Base-by-base conservation (phyloP, 225 moss, liverwort and hornwort species). In the Straminergon stramineum region DNA sequence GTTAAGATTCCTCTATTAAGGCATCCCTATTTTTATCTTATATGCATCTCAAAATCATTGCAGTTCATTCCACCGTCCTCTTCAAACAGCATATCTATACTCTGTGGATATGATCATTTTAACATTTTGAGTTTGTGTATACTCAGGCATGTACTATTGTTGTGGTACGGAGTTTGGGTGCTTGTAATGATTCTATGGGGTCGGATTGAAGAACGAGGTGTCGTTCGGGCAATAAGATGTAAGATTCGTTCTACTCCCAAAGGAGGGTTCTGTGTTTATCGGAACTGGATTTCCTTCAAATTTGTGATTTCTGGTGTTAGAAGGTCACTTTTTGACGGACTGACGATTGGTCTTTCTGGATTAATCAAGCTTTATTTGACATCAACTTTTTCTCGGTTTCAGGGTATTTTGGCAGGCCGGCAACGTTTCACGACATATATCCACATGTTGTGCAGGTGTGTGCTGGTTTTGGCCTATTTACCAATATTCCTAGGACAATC, bases 121-220 rank as follows among this genome's bases (percentile, higher is more conserved):
- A 77, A 90, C 61, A 81, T 35, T 26, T 67, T 45, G 75, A 80
- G 37, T 86, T 51, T 75, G 35, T 74, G 31, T 55, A n/a, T 84
- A 57, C 35, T 32, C 92, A 98, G 98, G 98, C 98, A 99, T 94
- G 92, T 95, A 70, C 58, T 91, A 12, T 89, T 99, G 57, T 96
- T 97, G 82, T 97, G 96, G 96, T 99, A 99, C 90, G 98, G 96
- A 92, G 94, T 93, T 43, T 94, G 93, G 92, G 93, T 97, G 86
- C 94, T 99, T 73, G 92, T 85, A 43, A 95, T 96, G 84, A 97
- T 99, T 83, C 85, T 99, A 55, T 93, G 95, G 78, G 96, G 98
- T 87, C 95, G 96, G 84, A 79, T 99, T 79, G 79, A 96, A 92
- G 96, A 96, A 73, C 91, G 94, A 77, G 84, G 90, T 78, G 81